Evolutionary conservation across 2,329 filamentous ascomycete genomes (phyloP).

Genomic region (Penicillium sp.): DNA sequence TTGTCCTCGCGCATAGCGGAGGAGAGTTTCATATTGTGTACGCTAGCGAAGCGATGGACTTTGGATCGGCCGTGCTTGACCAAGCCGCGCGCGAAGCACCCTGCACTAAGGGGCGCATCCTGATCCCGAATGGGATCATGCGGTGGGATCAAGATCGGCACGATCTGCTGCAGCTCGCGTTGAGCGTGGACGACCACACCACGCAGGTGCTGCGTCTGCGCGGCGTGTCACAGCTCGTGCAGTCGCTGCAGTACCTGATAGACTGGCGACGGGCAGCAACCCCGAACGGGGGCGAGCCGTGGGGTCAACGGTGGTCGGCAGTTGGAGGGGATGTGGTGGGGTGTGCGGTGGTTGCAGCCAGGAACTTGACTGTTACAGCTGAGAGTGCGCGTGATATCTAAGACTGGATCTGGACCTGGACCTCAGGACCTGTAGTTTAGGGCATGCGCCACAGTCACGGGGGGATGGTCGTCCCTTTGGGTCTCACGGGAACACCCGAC

Average conservation of each 20-base stretch:
- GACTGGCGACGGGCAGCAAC: background rate
- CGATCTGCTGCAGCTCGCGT: constrained; percentile 28
- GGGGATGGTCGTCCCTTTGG: constrained; percentile 17
- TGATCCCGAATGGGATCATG: constrained; percentile 29
- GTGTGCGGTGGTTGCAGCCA: constrained; percentile 1
- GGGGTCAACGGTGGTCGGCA: constrained; percentile 5
- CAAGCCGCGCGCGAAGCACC: constrained; percentile 16
- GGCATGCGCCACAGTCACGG: constrained; percentile 1
- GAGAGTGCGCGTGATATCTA: too few relatives aligned
- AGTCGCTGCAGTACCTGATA: constrained; percentile 4
- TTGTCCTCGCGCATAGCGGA: constrained; percentile 22
- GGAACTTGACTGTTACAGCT: background rate
- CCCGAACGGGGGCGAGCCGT: background rate
- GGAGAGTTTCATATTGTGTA: constrained; percentile 26
- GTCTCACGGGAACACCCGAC: constrained; percentile 18
- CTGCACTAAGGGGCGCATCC: constrained; percentile 24
- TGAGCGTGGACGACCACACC: constrained; percentile 27
- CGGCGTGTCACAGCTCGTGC: constrained; percentile 4
- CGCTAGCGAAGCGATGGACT: constrained; percentile 25
- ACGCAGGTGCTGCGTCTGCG: constrained; percentile 18
- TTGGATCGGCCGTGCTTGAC: constrained; percentile 22
- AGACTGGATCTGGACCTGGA: too few relatives aligned
- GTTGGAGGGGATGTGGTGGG: constrained; percentile 5
- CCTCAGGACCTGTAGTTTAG: background rate
- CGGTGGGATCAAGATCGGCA: constrained; percentile 24